These are phyloP conservation scores for Apiospora arundinis DNA, from an alignment of 2,329 filamentous ascomycete genomes.

Conservation along the genomic window DNA sequence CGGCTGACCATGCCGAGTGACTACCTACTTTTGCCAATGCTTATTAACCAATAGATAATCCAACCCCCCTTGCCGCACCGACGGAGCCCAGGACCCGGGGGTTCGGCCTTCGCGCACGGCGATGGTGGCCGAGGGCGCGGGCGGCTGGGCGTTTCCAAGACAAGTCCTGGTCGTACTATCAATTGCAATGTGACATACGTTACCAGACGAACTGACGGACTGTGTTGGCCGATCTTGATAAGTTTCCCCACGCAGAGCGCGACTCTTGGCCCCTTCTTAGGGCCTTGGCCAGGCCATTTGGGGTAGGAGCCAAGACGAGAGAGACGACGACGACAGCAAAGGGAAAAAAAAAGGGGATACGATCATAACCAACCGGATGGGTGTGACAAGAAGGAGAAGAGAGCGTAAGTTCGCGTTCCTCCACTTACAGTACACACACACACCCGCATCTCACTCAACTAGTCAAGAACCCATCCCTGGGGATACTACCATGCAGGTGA, in stretches of 20 bases:
- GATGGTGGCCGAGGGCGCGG: constrained; percentile 7
- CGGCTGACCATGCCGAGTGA: constrained; percentile 3
- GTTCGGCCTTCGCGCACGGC: constrained; percentile 11
- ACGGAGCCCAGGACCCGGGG: neutral
- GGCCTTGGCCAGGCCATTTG: neutral
- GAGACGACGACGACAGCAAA: too few relatives aligned
- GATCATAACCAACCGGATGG: too few relatives aligned
- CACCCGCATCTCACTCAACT: constrained; percentile 1
- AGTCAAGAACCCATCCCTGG: constrained; percentile 3
- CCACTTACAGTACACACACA: neutral
- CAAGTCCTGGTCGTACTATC: neutral
- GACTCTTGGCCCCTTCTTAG: neutral
- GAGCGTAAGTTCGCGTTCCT: too few relatives aligned
- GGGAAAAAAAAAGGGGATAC: neutral
- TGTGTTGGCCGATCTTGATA: constrained; percentile 14
- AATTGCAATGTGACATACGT: neutral
- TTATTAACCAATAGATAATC: neutral
- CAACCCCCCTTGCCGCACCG: neutral
- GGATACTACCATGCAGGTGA: constrained; percentile 1
- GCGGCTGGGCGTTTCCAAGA: neutral
- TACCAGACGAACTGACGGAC: constrained; percentile 1
- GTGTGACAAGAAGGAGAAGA: too few relatives aligned
- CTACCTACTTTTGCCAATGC: neutral
- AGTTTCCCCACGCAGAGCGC: neutral
- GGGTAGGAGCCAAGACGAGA: neutral